These are phyloP conservation scores for Colletotrichum cuscutae DNA, from an alignment of 2,329 filamentous ascomycete species.

Conservation along the genomic window DNA sequence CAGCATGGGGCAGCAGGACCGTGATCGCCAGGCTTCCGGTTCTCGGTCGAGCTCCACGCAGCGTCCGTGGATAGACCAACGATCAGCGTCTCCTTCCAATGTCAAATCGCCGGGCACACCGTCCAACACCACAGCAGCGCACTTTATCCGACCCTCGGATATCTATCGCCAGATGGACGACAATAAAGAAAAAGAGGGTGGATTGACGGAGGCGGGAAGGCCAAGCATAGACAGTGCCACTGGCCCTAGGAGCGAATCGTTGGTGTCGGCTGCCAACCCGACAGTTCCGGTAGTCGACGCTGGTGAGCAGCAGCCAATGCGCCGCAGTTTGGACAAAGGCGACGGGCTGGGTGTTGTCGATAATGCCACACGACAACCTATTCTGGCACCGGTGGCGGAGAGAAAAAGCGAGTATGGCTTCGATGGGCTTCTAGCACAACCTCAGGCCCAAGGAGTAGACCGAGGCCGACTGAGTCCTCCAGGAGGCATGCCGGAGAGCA, in stretches of 20 bases:
- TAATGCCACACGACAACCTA: conserved; percentile 39
- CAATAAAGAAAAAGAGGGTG: conserved; percentile 66
- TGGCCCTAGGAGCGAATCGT: conserved; percentile 3
- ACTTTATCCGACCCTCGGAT: conserved; percentile 79
- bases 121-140: conserved; percentile 65
- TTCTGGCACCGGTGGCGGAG: conserved; percentile 65
- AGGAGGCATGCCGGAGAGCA: conserved; percentile 28
- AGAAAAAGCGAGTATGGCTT: conserved; percentile 69
- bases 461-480: neutral
- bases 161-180: conserved; percentile 80
- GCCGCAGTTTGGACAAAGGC: neutral
- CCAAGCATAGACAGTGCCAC: conserved; percentile 65
- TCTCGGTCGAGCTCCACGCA: conserved; percentile 44
- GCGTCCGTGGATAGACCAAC: conserved; percentile 47
- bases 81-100: conserved; percentile 51
- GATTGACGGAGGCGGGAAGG: conserved; percentile 66
- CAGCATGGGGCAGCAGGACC: conserved; percentile 63
- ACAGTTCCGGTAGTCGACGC: conserved; percentile 14
- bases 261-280: conserved; percentile 5
- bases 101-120: conserved; percentile 47
- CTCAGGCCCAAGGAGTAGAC: conserved; percentile 31
- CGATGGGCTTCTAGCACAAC: conserved; percentile 50
- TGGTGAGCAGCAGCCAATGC: conserved; percentile 26
- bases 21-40: conserved; percentile 38
- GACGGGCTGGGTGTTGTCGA: conserved; percentile 30